Conservation (phyloP, 1,284 basidiomycete species). For the Boletus smithii region DNA sequence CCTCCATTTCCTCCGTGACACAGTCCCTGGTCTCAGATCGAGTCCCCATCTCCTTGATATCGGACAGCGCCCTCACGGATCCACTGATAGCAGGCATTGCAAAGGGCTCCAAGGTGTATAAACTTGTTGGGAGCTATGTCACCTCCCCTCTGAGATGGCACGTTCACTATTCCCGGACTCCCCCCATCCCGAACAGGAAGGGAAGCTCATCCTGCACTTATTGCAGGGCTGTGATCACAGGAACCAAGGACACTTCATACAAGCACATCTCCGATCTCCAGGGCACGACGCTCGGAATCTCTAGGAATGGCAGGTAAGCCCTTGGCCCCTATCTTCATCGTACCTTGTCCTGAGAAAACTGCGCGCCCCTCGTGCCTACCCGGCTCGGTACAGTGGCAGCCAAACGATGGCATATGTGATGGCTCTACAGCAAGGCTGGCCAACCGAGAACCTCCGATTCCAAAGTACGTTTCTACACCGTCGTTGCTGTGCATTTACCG, state of each 20-base stretch:
- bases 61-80: constrained; percentile 92
- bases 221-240: constrained; percentile 91
- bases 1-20: background rate
- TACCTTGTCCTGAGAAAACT: too few relatives aligned
- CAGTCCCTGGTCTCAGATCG: constrained; percentile 3
- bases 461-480: too few relatives aligned
- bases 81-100: constrained; percentile 91
- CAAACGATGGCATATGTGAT: constrained; percentile 96
- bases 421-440: constrained; percentile 85
- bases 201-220: background rate
- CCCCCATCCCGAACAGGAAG: too few relatives aligned
- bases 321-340: background rate
- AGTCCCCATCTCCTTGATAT: too few relatives aligned
- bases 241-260: constrained; percentile 65
- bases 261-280: constrained; percentile 74
- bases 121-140: constrained; percentile 92
- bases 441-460: constrained; percentile 68
- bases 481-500: too few relatives aligned
- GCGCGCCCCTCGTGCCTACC: background rate
- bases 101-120: constrained; percentile 72
- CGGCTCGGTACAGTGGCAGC: constrained; percentile 66
- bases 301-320: constrained; percentile 73
- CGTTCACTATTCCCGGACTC: background rate
- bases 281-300: constrained; percentile 86
- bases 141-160: constrained; percentile 84